Evolutionary conservation across 78 protist genomes (phyloP).

Genomic region (Dictyostelium brefeldianum): DNA sequence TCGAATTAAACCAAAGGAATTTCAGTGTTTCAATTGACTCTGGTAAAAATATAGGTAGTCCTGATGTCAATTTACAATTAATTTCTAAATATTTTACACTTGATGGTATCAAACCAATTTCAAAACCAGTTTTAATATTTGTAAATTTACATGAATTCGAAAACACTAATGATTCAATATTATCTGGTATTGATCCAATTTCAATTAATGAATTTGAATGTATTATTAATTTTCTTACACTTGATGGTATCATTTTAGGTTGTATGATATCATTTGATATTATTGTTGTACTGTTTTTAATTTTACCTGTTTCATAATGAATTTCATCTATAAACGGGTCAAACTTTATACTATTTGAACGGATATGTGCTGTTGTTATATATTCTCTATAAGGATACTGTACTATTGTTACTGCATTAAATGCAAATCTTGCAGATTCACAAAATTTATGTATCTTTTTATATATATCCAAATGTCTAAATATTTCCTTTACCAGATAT

Average conservation of each 20-base stretch:
- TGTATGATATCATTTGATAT: not conserved
- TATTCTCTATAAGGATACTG: not conserved
- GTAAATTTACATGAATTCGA: not conserved
- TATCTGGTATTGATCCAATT: not conserved
- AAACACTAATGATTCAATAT: not conserved
- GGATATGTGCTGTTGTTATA: not conserved
- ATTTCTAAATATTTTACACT: not conserved
- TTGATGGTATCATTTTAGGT: not conserved
- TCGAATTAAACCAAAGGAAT: not conserved
- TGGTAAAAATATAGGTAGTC: not conserved
- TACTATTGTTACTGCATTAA: not conserved
- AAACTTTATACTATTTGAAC: not conserved
- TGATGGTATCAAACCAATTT: not conserved
- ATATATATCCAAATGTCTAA: not conserved
- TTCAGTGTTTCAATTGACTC: not conserved
- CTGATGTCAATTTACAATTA: not conserved
- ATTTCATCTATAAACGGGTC: not conserved
- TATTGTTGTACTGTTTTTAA: not conserved
- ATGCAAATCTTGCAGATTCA: not conserved
- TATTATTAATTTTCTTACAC: not conserved
- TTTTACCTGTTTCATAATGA: not conserved
- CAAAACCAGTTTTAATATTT: not conserved
- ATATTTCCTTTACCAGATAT: not conserved
- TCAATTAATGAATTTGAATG: not conserved
- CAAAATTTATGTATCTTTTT: not conserved